Base-by-base conservation (phyloP, 176 grass and related monocot species). In the Hsuehochloa calcarea region DNA sequence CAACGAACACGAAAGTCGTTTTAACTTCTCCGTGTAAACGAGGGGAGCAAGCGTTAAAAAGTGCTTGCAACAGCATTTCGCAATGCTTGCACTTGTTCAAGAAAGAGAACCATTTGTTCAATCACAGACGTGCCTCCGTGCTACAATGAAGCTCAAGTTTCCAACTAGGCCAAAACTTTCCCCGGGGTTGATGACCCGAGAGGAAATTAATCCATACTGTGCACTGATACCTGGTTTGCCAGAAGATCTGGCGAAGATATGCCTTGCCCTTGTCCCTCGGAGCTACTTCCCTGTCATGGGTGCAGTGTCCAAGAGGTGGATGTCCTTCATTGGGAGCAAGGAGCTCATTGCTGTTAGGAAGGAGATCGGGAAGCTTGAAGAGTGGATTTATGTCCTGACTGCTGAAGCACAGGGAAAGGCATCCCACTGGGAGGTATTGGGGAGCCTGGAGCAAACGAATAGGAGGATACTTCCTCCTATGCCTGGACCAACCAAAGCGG, bases 231-330 rank as follows among this genome's bases (percentile, higher is more conserved):
- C 92, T 37, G 87, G 87, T 43, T 87, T 94, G 37, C 95, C 88
- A 1, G 92, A 97, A n/a, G 95, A 97, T 25, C 75, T 94, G 1
- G 86, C 90, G 3, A 94, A 93, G 78, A 31, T 79, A 85, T 93
- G 89, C 39, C 80, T 94, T 45, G 87, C 95, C 0, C 86, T 93
- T 22, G 79, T 94, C 22, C 92, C 87, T 6, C 74, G 71, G 34
- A 59, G 71, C 16, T 47, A 87, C 39, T 85, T 91, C 38, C 92
- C 95, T 1, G 70, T 7, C 20, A 88, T 92, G 89, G 89, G 74
- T 74, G 71, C 82, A 29, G 90, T 97, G 73, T 94, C 90, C n/a
- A 94, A 80, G 84, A 84, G 75, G 26, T 97, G 95, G 95, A 91
- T 81, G 74, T 39, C 72, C 10, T 97, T 90, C 41, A 85, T 97